Conservation (phyloP, 495 filamentous ascomycete genomes). For the Xylaria flabelliformis region DNA sequence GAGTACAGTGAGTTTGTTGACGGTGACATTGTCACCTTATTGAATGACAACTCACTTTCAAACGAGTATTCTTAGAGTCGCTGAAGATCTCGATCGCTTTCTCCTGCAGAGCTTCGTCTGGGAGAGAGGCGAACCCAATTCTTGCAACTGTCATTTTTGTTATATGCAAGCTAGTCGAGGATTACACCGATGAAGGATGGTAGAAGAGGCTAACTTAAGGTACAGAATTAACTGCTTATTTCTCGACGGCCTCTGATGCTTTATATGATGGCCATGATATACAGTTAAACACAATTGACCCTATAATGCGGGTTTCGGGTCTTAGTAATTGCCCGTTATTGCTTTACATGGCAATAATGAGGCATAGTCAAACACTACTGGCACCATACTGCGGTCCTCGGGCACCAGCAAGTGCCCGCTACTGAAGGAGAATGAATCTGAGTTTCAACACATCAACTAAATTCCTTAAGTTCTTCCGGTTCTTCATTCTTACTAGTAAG, state of each 20-base stretch:
- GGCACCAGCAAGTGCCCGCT: not conserved
- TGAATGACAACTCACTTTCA: not conserved
- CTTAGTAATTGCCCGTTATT: not conserved
- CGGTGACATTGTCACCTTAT: not conserved
- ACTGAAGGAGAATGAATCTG: not conserved
- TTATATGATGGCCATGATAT: not conserved
- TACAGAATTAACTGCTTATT: not conserved
- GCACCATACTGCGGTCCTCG: not conserved
- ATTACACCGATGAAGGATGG: not conserved
- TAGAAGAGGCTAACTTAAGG: not conserved
- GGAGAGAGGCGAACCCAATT: not conserved
- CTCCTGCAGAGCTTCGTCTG: not conserved
- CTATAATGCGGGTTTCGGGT: not conserved
- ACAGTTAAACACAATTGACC: not conserved
- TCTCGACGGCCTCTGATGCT: not conserved
- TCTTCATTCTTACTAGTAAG: not conserved
- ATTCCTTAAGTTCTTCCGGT: not conserved
- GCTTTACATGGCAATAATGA: not conserved
- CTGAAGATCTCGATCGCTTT: slow-evolving; percentile 1
- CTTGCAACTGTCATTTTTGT: not conserved
- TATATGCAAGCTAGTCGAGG: not conserved
- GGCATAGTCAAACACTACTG: not conserved
- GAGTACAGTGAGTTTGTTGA: not conserved
- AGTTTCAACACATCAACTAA: not conserved
- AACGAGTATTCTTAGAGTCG: not conserved